These are phyloP conservation scores for Flaveria brownii DNA, from an alignment of 129 eudicot species.

Conservation along the genomic window DNA sequence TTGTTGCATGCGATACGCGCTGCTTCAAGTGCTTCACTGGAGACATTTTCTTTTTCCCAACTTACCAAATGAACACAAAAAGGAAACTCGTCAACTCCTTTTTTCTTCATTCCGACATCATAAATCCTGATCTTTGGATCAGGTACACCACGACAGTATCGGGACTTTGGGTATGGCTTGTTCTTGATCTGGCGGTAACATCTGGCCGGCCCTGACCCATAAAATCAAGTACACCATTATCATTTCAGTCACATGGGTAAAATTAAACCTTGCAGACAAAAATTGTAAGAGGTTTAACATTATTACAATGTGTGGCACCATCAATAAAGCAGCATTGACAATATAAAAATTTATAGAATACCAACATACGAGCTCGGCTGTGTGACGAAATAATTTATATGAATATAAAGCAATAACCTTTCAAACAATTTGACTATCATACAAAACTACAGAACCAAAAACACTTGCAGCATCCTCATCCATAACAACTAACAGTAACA, in stretches of 20 bases:
- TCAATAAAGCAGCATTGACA: too few relatives aligned
- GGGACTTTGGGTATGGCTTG: conserved; percentile 82
- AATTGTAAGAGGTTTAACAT: too few relatives aligned
- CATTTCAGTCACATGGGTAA: not conserved
- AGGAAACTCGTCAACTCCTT: conserved; percentile 89
- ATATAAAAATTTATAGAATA: too few relatives aligned
- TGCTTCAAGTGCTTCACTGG: conserved; percentile 87
- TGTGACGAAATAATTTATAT: too few relatives aligned
- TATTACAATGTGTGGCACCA: too few relatives aligned
- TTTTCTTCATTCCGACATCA: conserved; percentile 88
- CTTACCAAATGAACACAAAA: conserved; percentile 81
- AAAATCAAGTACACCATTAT: not conserved
- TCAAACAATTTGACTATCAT: too few relatives aligned
- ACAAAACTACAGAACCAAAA: too few relatives aligned
- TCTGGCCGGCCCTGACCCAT: conserved; percentile 70
- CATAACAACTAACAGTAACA: too few relatives aligned
- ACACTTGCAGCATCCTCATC: too few relatives aligned
- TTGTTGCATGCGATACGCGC: conserved; percentile 92
- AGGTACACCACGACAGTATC: conserved; percentile 90
- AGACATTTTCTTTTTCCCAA: conserved; percentile 91
- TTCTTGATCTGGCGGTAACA: conserved; percentile 85
- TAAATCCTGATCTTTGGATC: conserved; percentile 87
- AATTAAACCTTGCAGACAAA: too few relatives aligned
- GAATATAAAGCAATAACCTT: too few relatives aligned
- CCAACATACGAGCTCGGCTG: too few relatives aligned